A percentile compares a stretch with the other conserved stretches of the same genome.
These are phyloP conservation scores for Rhinocladiella similis DNA, from an alignment of 2,329 filamentous ascomycete genomes.

Conservation along the genomic window DNA sequence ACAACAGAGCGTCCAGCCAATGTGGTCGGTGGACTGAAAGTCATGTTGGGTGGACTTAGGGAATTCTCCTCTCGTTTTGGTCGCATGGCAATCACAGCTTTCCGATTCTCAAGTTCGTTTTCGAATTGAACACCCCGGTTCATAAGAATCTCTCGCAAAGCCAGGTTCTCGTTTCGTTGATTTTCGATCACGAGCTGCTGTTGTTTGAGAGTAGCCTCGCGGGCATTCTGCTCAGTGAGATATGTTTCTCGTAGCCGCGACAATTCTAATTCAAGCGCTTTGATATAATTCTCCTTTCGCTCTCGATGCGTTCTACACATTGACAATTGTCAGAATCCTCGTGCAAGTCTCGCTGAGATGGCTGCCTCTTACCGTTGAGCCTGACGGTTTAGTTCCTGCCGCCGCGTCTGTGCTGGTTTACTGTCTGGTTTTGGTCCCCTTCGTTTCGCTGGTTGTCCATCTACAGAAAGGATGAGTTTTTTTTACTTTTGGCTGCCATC, in stretches of 20 bases:
- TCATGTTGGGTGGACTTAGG: conserved; percentile 20
- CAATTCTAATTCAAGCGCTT: conserved; percentile 87
- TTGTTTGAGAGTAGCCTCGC: conserved; percentile 45
- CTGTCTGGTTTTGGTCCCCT: conserved; percentile 95
- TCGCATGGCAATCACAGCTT: conserved; percentile 27
- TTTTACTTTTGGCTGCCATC: background rate
- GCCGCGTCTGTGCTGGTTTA: conserved; percentile 86
- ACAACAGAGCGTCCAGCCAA: conserved; percentile 23
- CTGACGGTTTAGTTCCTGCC: conserved; percentile 92
- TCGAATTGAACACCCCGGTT: conserved; percentile 61
- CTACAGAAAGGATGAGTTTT: conserved; percentile 43
- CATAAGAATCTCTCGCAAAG: conserved; percentile 64
- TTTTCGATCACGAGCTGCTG: conserved; percentile 76
- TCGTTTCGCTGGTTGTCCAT: conserved; percentile 83
- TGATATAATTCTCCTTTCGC: conserved; percentile 94
- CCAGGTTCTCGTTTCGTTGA: conserved; percentile 75
- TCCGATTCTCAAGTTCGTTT: conserved; percentile 44
- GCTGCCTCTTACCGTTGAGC: conserved; percentile 72
- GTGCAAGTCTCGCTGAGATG: background rate
- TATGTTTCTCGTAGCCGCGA: conserved; percentile 75
- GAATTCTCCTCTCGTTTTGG: conserved; percentile 24
- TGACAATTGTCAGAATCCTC: background rate
- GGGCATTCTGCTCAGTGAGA: conserved; percentile 58
- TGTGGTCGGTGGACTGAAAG: conserved; percentile 29
- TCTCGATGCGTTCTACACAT: conserved; percentile 83